Evolutionary conservation across 1,284 basidiomycete species (phyloP).

Genomic region (Boletus smithii): DNA sequence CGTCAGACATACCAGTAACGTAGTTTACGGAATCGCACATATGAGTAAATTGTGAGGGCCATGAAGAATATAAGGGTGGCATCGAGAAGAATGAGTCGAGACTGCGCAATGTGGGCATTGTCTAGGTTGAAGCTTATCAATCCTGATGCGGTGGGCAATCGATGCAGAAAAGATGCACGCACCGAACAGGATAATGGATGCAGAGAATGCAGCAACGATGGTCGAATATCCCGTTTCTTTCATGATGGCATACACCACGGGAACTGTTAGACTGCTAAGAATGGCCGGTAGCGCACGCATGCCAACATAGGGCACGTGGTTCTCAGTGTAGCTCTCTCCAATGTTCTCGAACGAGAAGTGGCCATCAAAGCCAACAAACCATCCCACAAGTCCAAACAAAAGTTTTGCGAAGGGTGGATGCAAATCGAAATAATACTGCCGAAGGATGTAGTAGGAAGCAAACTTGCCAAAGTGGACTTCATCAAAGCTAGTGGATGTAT

Average conservation of each 20-base stretch:
- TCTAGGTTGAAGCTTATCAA: slow-evolving; percentile 49
- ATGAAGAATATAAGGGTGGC: slow-evolving; percentile 96
- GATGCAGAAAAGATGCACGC: slow-evolving; percentile 27
- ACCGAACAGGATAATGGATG: slow-evolving; percentile 85
- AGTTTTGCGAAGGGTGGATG: slow-evolving; percentile 96
- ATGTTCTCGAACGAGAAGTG: slow-evolving; percentile 93
- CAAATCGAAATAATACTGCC: slow-evolving; percentile 99
- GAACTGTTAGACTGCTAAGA: slow-evolving; percentile 85
- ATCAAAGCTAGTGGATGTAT: slow-evolving; percentile 67
- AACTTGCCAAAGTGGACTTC: slow-evolving; percentile 98
- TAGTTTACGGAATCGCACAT: slow-evolving; percentile 93
- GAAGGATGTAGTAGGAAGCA: slow-evolving; percentile 84
- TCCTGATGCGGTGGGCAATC: neutral
- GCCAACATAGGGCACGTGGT: slow-evolving; percentile 91
- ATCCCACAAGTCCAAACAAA: slow-evolving; percentile 88
- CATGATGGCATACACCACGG: slow-evolving; percentile 95
- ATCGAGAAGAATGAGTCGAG: slow-evolving; percentile 93
- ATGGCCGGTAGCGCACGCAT: slow-evolving; percentile 91
- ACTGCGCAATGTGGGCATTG: slow-evolving; percentile 94
- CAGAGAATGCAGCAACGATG: slow-evolving; percentile 85
- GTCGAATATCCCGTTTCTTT: slow-evolving; percentile 95
- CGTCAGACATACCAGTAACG: slow-evolving; percentile 71
- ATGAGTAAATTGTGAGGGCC: slow-evolving; percentile 90
- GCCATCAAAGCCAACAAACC: slow-evolving; percentile 96
- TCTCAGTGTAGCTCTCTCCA: slow-evolving; percentile 86